phyloP scores from a whole-genome alignment of 2,329 filamentous ascomycete species.

The Raffaelea albimanens region DNA sequence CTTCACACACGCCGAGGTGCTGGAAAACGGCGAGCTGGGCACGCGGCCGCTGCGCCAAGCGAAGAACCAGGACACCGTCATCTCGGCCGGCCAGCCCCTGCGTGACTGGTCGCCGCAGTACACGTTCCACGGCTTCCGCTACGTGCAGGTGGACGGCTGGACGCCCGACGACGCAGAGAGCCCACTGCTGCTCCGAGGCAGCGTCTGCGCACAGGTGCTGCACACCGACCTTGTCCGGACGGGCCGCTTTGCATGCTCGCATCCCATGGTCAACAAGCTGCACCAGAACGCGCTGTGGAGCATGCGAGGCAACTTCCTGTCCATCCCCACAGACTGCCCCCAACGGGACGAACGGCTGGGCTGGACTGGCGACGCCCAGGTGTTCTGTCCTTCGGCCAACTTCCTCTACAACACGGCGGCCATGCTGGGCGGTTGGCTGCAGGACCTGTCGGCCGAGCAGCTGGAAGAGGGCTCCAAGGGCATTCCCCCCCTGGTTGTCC shows the following conservation, averaged over 20 bases:
- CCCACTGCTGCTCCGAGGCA: constrained; percentile 4
- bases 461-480: constrained; percentile 22
- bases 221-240: constrained; percentile 41
- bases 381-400: constrained; percentile 39
- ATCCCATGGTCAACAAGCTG: constrained; percentile 41
- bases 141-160: constrained; percentile 38
- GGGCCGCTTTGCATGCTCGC: constrained; percentile 42
- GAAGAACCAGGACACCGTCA: constrained; percentile 29
- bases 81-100: constrained; percentile 15
- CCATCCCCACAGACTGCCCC: constrained; percentile 48
- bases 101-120: constrained; percentile 34
- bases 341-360: constrained; percentile 45
- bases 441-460: constrained; percentile 29
- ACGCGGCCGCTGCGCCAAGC: constrained; percentile 31
- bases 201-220: constrained; percentile 24
- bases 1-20: constrained; percentile 38
- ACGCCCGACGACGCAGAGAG: constrained; percentile 1
- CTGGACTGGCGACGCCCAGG: constrained; percentile 42
- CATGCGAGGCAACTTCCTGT: constrained; percentile 50
- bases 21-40: constrained; percentile 36
- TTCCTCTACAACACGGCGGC: constrained; percentile 44
- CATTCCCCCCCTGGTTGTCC: constrained; percentile 20
- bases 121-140: constrained; percentile 45
- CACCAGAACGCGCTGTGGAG: constrained; percentile 46
- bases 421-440: constrained; percentile 39